Evolutionary conservation across 352 stramenopile genomes (phyloP).

Genomic region (Phytophthora pinifolia): DNA sequence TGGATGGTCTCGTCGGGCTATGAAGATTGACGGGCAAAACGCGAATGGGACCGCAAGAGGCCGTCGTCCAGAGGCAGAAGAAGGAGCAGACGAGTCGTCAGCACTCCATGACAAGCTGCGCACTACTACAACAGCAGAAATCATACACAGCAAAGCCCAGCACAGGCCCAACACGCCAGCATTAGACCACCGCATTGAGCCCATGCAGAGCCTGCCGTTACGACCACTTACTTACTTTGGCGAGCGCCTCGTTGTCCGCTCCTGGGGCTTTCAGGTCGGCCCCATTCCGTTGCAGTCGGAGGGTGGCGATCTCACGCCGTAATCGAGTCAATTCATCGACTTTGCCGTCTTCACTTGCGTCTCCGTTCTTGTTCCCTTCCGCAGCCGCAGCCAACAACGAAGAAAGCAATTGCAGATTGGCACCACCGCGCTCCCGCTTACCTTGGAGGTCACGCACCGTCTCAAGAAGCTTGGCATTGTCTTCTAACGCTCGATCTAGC

Average conservation of each 20-base stretch:
- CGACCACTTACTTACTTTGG: constrained; percentile 42
- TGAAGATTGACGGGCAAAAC: constrained; percentile 37
- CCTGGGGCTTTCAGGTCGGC: constrained; percentile 13
- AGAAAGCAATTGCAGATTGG: constrained; percentile 39
- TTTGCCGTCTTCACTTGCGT: constrained; percentile 26
- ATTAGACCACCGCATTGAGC: constrained; percentile 37
- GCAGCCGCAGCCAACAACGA: constrained; percentile 23
- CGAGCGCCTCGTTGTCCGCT: constrained; percentile 34
- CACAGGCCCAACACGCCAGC: constrained; percentile 35
- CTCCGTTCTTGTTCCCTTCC: constrained; percentile 11
- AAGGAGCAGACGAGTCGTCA: constrained; percentile 39
- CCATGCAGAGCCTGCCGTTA: constrained; percentile 27
- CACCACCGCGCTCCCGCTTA: constrained; percentile 41
- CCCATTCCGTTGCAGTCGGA: constrained; percentile 31
- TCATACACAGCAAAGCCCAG: constrained; percentile 27
- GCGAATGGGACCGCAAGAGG: constrained; percentile 33
- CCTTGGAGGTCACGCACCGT: constrained; percentile 67
- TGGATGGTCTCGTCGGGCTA: constrained; percentile 49
- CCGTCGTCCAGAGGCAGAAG: constrained; percentile 33
- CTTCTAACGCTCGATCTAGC: constrained; percentile 47
- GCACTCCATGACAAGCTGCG: constrained; percentile 40
- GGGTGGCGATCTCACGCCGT: constrained; percentile 37
- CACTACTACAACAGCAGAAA: constrained; percentile 34
- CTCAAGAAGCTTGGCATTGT: constrained; percentile 64
- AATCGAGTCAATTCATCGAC: constrained; percentile 44